Base-by-base conservation (phyloP, 495 filamentous ascomycete genomes). In the Penicillium herquei region DNA sequence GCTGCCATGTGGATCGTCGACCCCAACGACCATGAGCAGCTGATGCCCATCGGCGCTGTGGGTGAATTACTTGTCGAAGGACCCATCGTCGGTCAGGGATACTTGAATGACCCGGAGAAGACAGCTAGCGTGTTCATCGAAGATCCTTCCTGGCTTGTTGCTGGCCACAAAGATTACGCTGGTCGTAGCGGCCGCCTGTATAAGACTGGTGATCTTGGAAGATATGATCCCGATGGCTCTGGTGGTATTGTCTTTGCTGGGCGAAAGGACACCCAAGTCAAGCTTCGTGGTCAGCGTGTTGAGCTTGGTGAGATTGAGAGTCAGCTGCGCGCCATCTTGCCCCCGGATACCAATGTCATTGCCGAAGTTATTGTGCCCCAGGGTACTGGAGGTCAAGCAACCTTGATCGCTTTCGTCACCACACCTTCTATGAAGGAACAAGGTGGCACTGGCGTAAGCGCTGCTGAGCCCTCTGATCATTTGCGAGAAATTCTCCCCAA, bases 231-330 rank as follows among this genome's bases (percentile, higher is more conserved):
- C 0, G 73, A 80, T 57, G 80, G 79, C 1, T 66, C 69, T 26
- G 57, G 66, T 26, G 63, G 71, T 31, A 71, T 87, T 52, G 64
- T 80, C n/a, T 85, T 84, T 57, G 74, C 82, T 2, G 84, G 84
- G 26, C 68, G 85, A 7, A 80, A 81, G 41, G 85, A 88, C 53
- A 80, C 81, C 8, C 83, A 87, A 57, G 81, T 85, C 14, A 88
- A 87, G 62, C 57, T 87, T 4, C 78, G 78, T 12, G 84, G 84
- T 9, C 82, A 87, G 57, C 76, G 84, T 35, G 77, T 88, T 37
- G 84, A 88, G 60, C 70, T 87, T 5, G 79, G 76, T 0, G 84
- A 87, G 51, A 74, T 77, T 33, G 74, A 77, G 54, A 70, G 67
- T 57, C 74, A 75, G 21, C 63, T 75, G 10, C 62, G 61, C 41